phyloP scores from a whole-genome alignment of 2,329 filamentous ascomycete species.

The Aspergillus nomiae region DNA sequence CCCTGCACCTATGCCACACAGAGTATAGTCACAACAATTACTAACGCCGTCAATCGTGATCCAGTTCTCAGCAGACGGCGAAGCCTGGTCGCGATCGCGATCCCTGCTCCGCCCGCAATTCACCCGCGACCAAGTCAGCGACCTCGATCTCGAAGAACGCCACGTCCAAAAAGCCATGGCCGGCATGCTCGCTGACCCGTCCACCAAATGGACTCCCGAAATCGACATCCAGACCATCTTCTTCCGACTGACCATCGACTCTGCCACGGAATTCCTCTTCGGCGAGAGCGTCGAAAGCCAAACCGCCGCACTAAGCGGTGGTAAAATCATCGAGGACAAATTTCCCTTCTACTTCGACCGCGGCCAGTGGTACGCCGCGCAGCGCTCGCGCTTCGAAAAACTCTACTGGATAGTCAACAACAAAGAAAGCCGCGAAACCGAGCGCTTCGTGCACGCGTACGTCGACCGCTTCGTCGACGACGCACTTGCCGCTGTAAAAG shows the following conservation, averaged over 20 bases:
- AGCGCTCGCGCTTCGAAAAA: conserved; percentile 24
- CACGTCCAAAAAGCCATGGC: conserved; percentile 75
- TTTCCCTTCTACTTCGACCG: conserved; percentile 41
- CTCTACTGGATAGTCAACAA: conserved; percentile 25
- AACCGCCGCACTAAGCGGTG: conserved; percentile 32
- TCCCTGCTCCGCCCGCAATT: conserved; percentile 85
- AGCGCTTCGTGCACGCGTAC: conserved; percentile 20
- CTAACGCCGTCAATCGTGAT: neutral
- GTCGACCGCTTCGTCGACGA: conserved; percentile 26
- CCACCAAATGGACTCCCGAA: conserved; percentile 49
- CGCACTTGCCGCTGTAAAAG: conserved; percentile 17
- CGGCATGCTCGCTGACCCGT: conserved; percentile 61
- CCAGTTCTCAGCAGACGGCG: conserved; percentile 68
- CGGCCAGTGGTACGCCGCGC: conserved; percentile 32
- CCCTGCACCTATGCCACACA: neutral
- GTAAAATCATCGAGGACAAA: conserved; percentile 42
- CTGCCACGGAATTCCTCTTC: conserved; percentile 82
- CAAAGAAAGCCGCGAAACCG: conserved; percentile 18
- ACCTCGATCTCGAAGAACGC: conserved; percentile 77
- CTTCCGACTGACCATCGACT: conserved; percentile 83
- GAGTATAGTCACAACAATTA: neutral
- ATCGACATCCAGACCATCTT: conserved; percentile 76
- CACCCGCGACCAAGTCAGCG: conserved; percentile 78
- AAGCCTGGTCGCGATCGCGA: conserved; percentile 76
- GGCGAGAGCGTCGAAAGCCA: conserved; percentile 70